These are phyloP conservation scores for Shiraia sp. DNA, from an alignment of 2,329 filamentous ascomycete species.

Conservation along the genomic window DNA sequence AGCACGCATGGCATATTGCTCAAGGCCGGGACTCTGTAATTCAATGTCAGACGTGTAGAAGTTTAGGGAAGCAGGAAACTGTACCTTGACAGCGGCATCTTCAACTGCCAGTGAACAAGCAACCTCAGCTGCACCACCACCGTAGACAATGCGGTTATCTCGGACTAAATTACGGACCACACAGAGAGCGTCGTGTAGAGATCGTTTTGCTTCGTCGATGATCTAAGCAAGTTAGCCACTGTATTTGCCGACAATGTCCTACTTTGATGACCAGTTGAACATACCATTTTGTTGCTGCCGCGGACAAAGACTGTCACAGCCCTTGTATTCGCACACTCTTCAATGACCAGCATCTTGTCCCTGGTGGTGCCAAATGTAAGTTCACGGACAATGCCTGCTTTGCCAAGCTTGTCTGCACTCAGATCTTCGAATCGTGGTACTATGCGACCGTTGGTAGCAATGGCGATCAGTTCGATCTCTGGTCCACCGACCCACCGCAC, in stretches of 20 bases:
- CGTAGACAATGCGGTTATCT: constrained; percentile 97
- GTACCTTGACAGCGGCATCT: constrained; percentile 81
- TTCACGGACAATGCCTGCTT: constrained; percentile 86
- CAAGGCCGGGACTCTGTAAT: constrained; percentile 80
- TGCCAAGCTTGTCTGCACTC: constrained; percentile 86
- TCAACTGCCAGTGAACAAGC: constrained; percentile 96
- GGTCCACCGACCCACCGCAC: constrained; percentile 98
- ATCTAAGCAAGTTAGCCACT: constrained; percentile 61
- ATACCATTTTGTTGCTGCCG: constrained; percentile 98
- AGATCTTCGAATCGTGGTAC: constrained; percentile 97
- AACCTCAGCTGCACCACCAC: constrained; percentile 94
- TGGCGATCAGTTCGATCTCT: constrained; percentile 97
- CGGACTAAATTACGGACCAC: constrained; percentile 95
- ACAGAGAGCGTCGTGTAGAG: constrained; percentile 94
- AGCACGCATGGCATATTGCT: constrained; percentile 98
- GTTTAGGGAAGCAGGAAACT: constrained; percentile 8
- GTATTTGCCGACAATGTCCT: not conserved
- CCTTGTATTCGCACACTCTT: constrained; percentile 97
- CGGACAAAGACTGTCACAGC: constrained; percentile 96
- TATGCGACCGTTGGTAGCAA: constrained; percentile 96
- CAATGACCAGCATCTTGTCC: constrained; percentile 99
- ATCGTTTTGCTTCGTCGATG: constrained; percentile 98
- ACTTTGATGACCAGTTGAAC: not conserved
- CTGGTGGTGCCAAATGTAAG: constrained; percentile 96
- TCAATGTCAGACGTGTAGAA: constrained; percentile 8